Base-by-base conservation (phyloP, 805 yeast species). In the Candida corydali region DNA sequence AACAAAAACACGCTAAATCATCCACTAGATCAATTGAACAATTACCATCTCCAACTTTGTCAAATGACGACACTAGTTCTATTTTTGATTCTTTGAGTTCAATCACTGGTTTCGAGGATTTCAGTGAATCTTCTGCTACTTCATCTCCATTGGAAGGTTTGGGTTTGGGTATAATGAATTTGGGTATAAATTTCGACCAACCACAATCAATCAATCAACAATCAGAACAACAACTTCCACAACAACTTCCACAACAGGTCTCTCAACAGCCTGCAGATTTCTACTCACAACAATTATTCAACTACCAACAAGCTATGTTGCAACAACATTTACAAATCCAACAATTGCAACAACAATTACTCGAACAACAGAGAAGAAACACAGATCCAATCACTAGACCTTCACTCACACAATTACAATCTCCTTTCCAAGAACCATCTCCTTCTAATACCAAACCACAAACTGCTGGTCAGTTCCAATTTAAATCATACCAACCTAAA, bases 161-260 rank as follows among this genome's bases (percentile, higher is more conserved):
- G 19, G 66, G 63, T 8, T 55, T 60, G 39, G 65, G 64, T 11
- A 51, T 61, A 22, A 46, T 49, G 51, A 49, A 54, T 35, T 34
- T 55, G 40, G 58, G 51, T 41, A 40, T 40, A 10, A 39, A 38
- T 35, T 46, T 52, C 39, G 41, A 48, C n/a, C 47, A 44, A 29
- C 34, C 45, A 22, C 47, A 41, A 25, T 41, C 42, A 24, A 25
- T 22, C 3, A 12, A 25, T 5, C 18, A 31, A 26, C 38, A 16
- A 23, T 19, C 19, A 20, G 22, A 5, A 22, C 40, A 18, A 14
- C 36, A 25, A 19, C 23, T 31, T 17, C 39, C 37, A 26, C 42
- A 34, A 29, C 39, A 41, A n/a, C n/a, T n/a, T n/a, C n/a, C n/a
- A n/a, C n/a, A n/a, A n/a, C n/a, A n/a, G n/a, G n/a, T n/a, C n/a